Evolutionary conservation across 2,329 filamentous ascomycete genomes (phyloP), one percentile per base, ranked within the genome.

Genomic region (Leptographium galeiforme): DNA sequence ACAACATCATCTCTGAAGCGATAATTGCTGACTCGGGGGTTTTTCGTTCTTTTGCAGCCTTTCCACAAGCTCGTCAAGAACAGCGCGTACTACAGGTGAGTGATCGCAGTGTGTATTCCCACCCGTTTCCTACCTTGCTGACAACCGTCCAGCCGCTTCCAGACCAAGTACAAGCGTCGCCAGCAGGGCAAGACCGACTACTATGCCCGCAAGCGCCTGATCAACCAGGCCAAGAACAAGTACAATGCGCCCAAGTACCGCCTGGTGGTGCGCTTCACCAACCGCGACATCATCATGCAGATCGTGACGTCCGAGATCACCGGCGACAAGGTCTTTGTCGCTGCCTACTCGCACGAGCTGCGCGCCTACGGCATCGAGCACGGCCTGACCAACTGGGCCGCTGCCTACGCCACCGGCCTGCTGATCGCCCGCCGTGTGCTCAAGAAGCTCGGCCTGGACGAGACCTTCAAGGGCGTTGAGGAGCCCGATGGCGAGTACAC

Each of bases 201-300:
- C 89, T 97, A 96, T 75, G 93, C 93, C 72, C 91, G 93, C 74
- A 97, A 97, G 88, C 87, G 93, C 70, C 82, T 98, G 75, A 93
- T 97, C 81, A 90, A 89, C 79, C 93, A 98, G 83, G 93, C 93
- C 78, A 98, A 97, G 89, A 98, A 98, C 89, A 98, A 98, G 87
- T 98, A 97, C 87, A 95, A 95, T 78, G 87, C 93, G 61, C 93
- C 93, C 76, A 98, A 98, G 84, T 97, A 98, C 86, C 88, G 93
- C 70, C 86, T 98, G 70, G 93, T 98, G 63, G 89, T 98, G 72
- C 93, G 93, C 73, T 95, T 95, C 86, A 94, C 89, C 81, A 95
- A 97, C 86, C 89, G 89, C 76, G 91, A 98, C 82, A 95, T 97
- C 79, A 87, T 97, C 78, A 84, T 83, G 77, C 93, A 98, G 81